Percentiles rank a stretch among this genome's conserved stretches.
These are phyloP conservation scores for Cyclocybe aegerita DNA, from an alignment of 768 basidiomycete genomes.

Conservation along the genomic window DNA sequence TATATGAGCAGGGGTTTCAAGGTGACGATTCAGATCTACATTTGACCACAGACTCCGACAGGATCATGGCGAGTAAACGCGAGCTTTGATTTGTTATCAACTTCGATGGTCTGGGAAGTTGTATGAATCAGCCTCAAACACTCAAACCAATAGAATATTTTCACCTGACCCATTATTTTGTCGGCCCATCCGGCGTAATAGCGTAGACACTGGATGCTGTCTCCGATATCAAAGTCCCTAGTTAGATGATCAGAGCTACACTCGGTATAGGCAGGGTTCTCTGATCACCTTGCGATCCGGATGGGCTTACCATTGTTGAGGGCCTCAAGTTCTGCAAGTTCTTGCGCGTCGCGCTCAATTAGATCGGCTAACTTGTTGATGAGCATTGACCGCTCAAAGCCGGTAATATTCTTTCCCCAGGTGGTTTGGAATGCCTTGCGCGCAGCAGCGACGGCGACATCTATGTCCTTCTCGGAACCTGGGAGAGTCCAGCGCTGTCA, in stretches of 20 bases:
- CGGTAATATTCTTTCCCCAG: conserved; percentile 90
- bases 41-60: conserved; percentile 94
- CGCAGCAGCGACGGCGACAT: conserved; percentile 81
- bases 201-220: conserved; percentile 73
- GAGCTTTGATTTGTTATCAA: conserved; percentile 76
- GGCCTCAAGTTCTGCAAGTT: conserved; percentile 80
- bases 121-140: conserved; percentile 1
- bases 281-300: conserved; percentile 38
- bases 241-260: conserved; percentile 2
- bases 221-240: conserved; percentile 81
- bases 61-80: conserved; percentile 89
- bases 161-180: conserved; percentile 85
- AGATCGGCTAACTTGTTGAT: conserved; percentile 87
- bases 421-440: conserved; percentile 79
- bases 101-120: conserved; percentile 63
- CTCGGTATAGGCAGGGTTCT: background rate
- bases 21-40: conserved; percentile 40
- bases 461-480: conserved; percentile 78
- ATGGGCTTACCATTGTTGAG: conserved; percentile 94
- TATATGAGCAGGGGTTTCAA: conserved; percentile 6
- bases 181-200: conserved; percentile 98
- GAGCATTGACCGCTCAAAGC: conserved; percentile 76
- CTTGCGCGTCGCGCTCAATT: conserved; percentile 81
- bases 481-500: conserved; percentile 3
- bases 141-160: conserved; percentile 5